phyloP scores from a whole-genome alignment of 2,329 filamentous ascomycete genomes.

The Diaporthe nobilis region DNA sequence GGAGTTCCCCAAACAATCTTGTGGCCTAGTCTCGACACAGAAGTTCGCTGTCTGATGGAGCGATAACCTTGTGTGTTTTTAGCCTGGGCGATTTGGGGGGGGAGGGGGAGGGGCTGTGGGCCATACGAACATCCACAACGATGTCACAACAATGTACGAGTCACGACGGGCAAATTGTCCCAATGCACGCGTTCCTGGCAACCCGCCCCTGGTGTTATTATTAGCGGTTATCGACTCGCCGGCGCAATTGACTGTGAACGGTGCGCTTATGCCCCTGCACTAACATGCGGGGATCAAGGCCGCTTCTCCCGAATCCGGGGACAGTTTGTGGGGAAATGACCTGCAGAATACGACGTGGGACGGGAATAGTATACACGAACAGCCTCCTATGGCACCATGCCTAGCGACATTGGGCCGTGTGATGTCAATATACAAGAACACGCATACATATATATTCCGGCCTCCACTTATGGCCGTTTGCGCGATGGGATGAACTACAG shows the following conservation, averaged over 20 bases:
- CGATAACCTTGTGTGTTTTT: background rate
- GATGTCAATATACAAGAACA: background rate
- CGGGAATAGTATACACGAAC: conserved; percentile 4
- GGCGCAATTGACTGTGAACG: conserved; percentile 30
- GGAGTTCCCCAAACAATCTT: conserved; percentile 41
- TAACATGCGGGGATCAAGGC: conserved; percentile 26
- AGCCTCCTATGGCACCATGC: conserved; percentile 11
- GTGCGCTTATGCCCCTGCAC: conserved; percentile 34
- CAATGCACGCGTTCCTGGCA: conserved; percentile 4
- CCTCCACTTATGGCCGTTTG: background rate
- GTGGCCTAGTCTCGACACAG: conserved; percentile 26
- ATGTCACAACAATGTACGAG: conserved; percentile 5
- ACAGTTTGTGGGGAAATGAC: conserved; percentile 18
- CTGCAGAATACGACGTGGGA: conserved; percentile 27
- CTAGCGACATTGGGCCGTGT: conserved; percentile 9
- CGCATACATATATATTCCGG: background rate
- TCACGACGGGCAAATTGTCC: conserved; percentile 9
- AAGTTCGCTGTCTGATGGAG: background rate
- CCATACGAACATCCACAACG: background rate
- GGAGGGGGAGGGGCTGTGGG: background rate
- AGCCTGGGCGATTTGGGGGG: background rate
- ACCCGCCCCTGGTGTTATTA: background rate
- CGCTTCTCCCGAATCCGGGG: conserved; percentile 15
- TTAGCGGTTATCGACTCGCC: conserved; percentile 21
- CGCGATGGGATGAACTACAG: background rate